These are phyloP conservation scores for Metschnikowia borealis DNA, from an alignment of 805 yeast species.

Conservation along the genomic window DNA sequence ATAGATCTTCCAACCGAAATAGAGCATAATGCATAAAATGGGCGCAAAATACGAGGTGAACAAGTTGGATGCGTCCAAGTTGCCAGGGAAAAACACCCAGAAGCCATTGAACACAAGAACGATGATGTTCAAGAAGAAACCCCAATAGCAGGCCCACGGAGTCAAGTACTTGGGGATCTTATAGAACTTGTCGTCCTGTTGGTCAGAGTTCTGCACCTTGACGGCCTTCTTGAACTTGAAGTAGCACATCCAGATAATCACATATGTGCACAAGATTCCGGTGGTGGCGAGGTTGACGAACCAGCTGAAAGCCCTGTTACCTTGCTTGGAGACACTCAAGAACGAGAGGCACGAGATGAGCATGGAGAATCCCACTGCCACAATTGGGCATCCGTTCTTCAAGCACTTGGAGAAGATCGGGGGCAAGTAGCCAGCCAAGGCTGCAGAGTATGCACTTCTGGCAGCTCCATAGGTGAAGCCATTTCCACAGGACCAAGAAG, in stretches of 20 bases:
- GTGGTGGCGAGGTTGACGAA: conserved; percentile 61
- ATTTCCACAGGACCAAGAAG: conserved; percentile 38
- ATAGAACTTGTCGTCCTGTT: conserved; percentile 13
- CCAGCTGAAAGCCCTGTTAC: conserved; percentile 69
- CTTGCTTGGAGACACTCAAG: conserved; percentile 44
- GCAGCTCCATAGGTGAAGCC: conserved; percentile 35
- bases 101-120: conserved; percentile 40
- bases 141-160: conserved; percentile 19
- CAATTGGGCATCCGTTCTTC: conserved; percentile 66
- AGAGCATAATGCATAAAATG: conserved; percentile 46
- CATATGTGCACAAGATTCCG: conserved; percentile 61
- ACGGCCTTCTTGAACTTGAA: conserved; percentile 34
- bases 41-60: conserved; percentile 39
- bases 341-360: conserved; percentile 28
- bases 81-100: conserved; percentile 38
- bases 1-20: conserved; percentile 47
- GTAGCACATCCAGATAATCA: conserved; percentile 55
- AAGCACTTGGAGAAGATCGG: conserved; percentile 57
- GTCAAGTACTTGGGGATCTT: conserved; percentile 13
- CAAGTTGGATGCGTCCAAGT: conserved; percentile 30
- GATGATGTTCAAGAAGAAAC: conserved; percentile 17
- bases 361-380: conserved; percentile 48
- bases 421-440: conserved; percentile 86
- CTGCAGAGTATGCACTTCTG: conserved; percentile 50
- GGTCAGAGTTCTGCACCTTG: conserved; percentile 37